phyloP scores from a whole-genome alignment of 805 yeast genomes.

The Kodamaea laetipori region DNA sequence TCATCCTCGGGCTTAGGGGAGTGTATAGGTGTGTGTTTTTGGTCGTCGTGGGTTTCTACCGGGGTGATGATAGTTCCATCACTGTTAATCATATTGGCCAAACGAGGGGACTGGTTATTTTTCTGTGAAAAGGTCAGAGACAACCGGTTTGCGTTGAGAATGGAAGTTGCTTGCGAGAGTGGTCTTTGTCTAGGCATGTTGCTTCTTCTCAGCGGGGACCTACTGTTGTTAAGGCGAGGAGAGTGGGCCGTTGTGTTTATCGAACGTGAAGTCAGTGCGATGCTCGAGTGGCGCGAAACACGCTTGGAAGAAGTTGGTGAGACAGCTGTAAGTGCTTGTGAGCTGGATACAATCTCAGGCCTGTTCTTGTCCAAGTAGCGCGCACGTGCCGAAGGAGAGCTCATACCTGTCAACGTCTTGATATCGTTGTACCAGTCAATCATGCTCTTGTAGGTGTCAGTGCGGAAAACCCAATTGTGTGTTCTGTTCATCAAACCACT shows the following conservation, averaged over 20 bases:
- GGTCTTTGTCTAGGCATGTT: conserved; percentile 21
- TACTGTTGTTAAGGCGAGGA: neutral
- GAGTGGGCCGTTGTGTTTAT: conserved; percentile 16
- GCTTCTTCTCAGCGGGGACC: conserved; percentile 3
- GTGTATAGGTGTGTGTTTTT: neutral
- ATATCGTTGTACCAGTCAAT: conserved; percentile 83
- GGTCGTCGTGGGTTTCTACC: conserved; percentile 28
- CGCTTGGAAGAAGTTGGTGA: conserved; percentile 13
- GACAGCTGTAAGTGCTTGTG: conserved; percentile 5
- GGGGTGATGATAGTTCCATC: conserved; percentile 49
- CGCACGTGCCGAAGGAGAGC: conserved; percentile 62
- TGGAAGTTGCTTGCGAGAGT: conserved; percentile 25
- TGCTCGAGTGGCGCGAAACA: conserved; percentile 9
- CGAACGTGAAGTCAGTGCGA: conserved; percentile 18
- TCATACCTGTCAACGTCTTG: conserved; percentile 61
- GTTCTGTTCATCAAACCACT: conserved; percentile 75
- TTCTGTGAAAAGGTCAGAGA: conserved; percentile 42
- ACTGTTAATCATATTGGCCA: conserved; percentile 45
- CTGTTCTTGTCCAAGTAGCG: conserved; percentile 34
- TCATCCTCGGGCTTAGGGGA: neutral
- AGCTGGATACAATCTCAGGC: conserved; percentile 12
- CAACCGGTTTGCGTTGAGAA: conserved; percentile 28
- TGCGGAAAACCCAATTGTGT: conserved; percentile 93
- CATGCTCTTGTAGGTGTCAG: conserved; percentile 80
- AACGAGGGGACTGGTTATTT: conserved; percentile 37